Base-by-base conservation (phyloP, 1,139 yeast species). In the Yamadazyma conglobata region DNA sequence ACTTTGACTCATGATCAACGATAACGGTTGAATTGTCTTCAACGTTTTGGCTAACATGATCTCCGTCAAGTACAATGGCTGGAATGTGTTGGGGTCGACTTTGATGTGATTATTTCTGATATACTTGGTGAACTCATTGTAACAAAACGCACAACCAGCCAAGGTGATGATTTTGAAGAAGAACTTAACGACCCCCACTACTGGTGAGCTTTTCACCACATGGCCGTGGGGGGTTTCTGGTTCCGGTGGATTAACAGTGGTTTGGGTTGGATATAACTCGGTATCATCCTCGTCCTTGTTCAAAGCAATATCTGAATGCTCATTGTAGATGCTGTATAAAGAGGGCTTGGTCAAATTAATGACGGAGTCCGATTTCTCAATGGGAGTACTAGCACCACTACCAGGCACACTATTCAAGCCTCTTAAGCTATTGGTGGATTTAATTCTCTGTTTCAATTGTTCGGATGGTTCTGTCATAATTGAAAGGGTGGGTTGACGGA, bases 81-180 rank as follows among this genome's bases (percentile, higher is more conserved):
- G 59, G 40, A 52, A 57, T 15, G 54, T 54, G 35, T 50, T 46
- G 30, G 43, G 54, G 32, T 56, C 60, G 31, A 55, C 59, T 30
- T 57, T 49, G 22, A 61, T 60, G 42, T 73, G 79, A 38, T 66
- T 67, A 42, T 66, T 69, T 46, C 73, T 76, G 34, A 75, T 57
- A 40, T 72, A 72, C 34, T 56, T 61, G 17, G 77, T 67, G 31
- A 74, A 50, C 41, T 68, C 71, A 45, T 74, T 73, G 51, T 73
- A 76, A 16, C 69, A 44, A 29, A 59, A 66, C 12, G 80, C 79
- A 15, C 71, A 57, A 4, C 50, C 39, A 1, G 72, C 60, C 33
- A 75, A 54, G n/a, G 70, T 42, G 1, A 48, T 30, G 15, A 70
- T 24, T 30, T 60, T 61, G 22, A 44, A 28, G 5, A 44, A 14